Percentiles rank a stretch among this genome's conserved stretches.
Conservation (phyloP, 495 filamentous ascomycete genomes). For the Aspergillus incahuasiensis region DNA sequence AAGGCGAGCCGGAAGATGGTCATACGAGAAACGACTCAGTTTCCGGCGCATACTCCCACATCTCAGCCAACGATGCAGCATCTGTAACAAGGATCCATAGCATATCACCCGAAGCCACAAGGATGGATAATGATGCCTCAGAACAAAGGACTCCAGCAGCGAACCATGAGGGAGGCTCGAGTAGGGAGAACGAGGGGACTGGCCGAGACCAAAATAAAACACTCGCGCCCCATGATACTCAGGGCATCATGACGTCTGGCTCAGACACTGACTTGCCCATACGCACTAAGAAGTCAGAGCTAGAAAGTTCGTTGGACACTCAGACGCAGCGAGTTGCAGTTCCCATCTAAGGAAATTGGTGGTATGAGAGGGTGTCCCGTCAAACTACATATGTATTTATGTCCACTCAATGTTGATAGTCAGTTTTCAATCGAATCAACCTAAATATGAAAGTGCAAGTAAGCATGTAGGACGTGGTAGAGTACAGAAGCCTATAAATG, state of each 20-base stretch:
- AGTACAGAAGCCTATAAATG: background rate
- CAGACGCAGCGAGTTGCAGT: constrained; percentile 11
- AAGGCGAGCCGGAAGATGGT: background rate
- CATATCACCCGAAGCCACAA: background rate
- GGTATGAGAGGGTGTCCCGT: background rate
- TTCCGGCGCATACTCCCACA: background rate
- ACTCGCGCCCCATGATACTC: background rate
- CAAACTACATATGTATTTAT: constrained; percentile 8
- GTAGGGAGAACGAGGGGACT: background rate
- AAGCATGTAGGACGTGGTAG: background rate
- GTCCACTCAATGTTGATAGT: background rate
- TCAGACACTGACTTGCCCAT: background rate
- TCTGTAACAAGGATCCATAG: background rate
- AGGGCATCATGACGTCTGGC: background rate
- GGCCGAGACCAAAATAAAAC: background rate
- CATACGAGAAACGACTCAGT: background rate
- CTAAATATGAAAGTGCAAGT: background rate
- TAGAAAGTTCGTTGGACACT: background rate
- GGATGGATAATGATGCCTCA: constrained; percentile 4
- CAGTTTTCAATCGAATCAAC: background rate
- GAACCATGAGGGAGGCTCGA: background rate
- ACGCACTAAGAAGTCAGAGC: constrained; percentile 1
- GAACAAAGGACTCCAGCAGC: background rate
- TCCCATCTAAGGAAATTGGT: constrained; percentile 4
- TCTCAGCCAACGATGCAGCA: background rate